phyloP scores from a whole-genome alignment of 768 basidiomycete species.

The Suillus luteus region DNA sequence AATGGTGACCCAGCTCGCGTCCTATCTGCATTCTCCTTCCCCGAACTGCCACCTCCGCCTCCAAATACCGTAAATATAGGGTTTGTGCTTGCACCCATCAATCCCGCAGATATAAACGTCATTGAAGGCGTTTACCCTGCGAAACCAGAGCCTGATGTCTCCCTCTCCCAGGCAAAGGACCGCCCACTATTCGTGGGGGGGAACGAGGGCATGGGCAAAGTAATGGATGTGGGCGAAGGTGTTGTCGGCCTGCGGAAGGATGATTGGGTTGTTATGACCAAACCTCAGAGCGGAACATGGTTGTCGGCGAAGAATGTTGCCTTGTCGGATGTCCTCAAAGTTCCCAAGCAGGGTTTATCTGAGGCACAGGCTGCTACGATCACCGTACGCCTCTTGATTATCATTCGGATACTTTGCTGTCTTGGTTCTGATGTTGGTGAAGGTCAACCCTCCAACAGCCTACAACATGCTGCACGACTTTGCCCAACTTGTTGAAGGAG shows the following conservation, averaged over 20 bases:
- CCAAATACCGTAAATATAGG: constrained; percentile 64
- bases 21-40: constrained; percentile 53
- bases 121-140: constrained; percentile 82
- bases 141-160: constrained; percentile 47
- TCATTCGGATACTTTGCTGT: background rate
- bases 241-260: constrained; percentile 49
- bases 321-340: constrained; percentile 57
- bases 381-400: constrained; percentile 47
- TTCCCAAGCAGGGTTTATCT: constrained; percentile 52
- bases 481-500: constrained; percentile 60
- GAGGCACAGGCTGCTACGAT: constrained; percentile 75
- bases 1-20: constrained; percentile 67
- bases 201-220: constrained; percentile 75
- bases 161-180: constrained; percentile 34
- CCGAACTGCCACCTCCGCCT: constrained; percentile 51
- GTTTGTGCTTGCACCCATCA: constrained; percentile 73
- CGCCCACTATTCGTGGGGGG: constrained; percentile 62
- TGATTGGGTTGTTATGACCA: constrained; percentile 78
- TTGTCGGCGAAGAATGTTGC: constrained; percentile 53
- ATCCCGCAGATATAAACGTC: constrained; percentile 81
- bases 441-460: constrained; percentile 86
- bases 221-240: constrained; percentile 59
- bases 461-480: constrained; percentile 81
- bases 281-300: constrained; percentile 79
- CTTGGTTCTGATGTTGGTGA: background rate